Percentiles rank a stretch among this genome's conserved stretches.
Evolutionary conservation across 2,329 filamentous ascomycete species (phyloP).

Genomic region (Davidsoniella virescens): DNA sequence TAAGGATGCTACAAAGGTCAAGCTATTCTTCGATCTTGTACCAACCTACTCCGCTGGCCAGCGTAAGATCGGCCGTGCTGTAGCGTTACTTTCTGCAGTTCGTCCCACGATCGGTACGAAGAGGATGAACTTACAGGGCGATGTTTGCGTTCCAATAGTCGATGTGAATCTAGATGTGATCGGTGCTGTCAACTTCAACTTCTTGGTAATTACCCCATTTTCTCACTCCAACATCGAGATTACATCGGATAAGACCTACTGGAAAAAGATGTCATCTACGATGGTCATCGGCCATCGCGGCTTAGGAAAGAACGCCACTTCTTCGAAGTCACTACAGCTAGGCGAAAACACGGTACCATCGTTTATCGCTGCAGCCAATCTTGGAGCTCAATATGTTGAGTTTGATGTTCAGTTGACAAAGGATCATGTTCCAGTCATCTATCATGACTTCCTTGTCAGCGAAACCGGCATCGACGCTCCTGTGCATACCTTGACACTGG

Average conservation of each 20-base stretch:
- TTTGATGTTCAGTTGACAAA: constrained; percentile 97
- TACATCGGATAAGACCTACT: constrained; percentile 82
- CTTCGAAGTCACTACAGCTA: constrained; percentile 75
- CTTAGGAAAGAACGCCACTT: constrained; percentile 75
- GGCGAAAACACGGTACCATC: constrained; percentile 94
- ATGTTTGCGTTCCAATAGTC: constrained; percentile 82
- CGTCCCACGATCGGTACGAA: constrained; percentile 69
- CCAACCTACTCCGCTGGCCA: constrained; percentile 78
- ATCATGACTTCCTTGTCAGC: constrained; percentile 94
- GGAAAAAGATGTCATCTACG: constrained; percentile 79
- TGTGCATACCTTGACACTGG: constrained; percentile 83
- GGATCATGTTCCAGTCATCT: constrained; percentile 93
- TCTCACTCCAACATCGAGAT: constrained; percentile 86
- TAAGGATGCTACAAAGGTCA: constrained; percentile 61
- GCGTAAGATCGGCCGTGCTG: constrained; percentile 77
- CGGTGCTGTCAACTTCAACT: constrained; percentile 92
- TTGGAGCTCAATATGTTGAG: constrained; percentile 63
- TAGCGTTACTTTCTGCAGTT: constrained; percentile 74
- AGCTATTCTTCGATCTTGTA: constrained; percentile 83
- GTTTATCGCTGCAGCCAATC: constrained; percentile 87
- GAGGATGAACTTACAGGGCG: constrained; percentile 81
- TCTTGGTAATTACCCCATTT: constrained; percentile 87
- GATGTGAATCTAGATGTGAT: constrained; percentile 77
- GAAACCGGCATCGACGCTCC: constrained; percentile 95
- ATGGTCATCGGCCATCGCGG: constrained; percentile 64